Base-by-base conservation (phyloP, 164 flowering plant species). In the Stephania japonica region DNA sequence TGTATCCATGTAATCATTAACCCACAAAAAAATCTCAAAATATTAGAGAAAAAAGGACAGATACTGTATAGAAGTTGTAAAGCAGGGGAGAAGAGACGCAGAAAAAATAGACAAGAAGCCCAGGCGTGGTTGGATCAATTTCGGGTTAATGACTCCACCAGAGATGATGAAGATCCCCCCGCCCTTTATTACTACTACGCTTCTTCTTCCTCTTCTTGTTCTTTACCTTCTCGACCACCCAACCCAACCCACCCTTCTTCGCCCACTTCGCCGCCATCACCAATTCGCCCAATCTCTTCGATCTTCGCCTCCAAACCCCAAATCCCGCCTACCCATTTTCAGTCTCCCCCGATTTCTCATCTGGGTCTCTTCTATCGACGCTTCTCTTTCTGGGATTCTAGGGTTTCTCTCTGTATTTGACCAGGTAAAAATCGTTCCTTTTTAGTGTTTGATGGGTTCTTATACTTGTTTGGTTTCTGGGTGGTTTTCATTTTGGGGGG, bases 91-190 rank as follows among this genome's bases (percentile, higher is more conserved):
- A 11, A 56, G 38, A 56, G 16, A 18, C 12, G 1, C 53, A 47
- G 53, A 56, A 56, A 53, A 13, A 32, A 32, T 32, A 32, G 38
- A 32, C 38, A 32, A 32, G 38, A 32, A 32, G 38, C 38, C 24
- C 64, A 59, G 64, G 64, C 23, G 64, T 59, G 64, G 64, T 59
- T 59, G 64, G 64, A 59, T 59, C 38, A 32, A 32, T 32, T 32
- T 32, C 38, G 38, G 38, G 4, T 32, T 32, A 32, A 32, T 59
- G 6, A 59, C 21, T 19, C n/a, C 9, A 59, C n/a, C 24, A 59
- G 21, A 59, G 64, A 59, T 56, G 62, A 14, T 16, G 64, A n/a
- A 19, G 23, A 32, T 32, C 38, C 38, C 38, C 38, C 38, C 38
- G n/a, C 4, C 4, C 38, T 7, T 59, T 21, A 59, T n/a, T 21